Base-by-base conservation (phyloP, 164 flowering plant species). In the Vitis rotundifolia region DNA sequence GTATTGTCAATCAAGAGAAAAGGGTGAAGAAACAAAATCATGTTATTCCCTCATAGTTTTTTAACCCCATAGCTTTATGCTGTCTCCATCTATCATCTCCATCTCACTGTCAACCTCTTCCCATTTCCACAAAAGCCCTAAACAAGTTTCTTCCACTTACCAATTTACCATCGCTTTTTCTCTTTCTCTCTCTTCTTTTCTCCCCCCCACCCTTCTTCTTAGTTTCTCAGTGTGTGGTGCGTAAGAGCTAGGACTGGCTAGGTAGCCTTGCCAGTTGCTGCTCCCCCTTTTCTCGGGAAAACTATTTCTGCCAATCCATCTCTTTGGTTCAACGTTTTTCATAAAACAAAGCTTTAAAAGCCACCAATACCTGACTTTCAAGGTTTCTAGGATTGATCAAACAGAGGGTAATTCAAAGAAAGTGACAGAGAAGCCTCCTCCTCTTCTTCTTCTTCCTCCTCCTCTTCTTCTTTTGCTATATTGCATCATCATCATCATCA, bases 1-100 rank as follows among this genome's bases (percentile, higher is more conserved):
- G 79, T 44, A 63, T 76, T 76, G 76, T 72, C 76, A 76, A 76
- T 68, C 79, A 76, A 68, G 52, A 52, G 60, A 68, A 76, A 68
- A 71, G 72, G 53, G 56, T 15, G 66, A 68, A 71, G 65, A 63
- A 71, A 76, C 75, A 76, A 76, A 63, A 71, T 71, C 72, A 76
- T 67, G 72, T 76, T 76, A 71, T 76, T 71, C 72, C 61, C 69
- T 68, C 67, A 26, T 31, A 47, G 44, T 37, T 76, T 61, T 71
- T 56, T 64, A 59, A 66, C 61, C 66, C 61, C 61, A 61, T 66
- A 13, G 50, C 72, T 79, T 76, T 76, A 47, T 64, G 58, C 70
- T 67, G 77, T 70, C 73, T 59, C 64, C 73, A 64, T 70, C 77
- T 16, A 22, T 53, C 70, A 69, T 59, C 67, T 66, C 63, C 64